Evolutionary conservation across 2,329 filamentous ascomycete species (phyloP).

Genomic region (Trichoderma koningiopsis): DNA sequence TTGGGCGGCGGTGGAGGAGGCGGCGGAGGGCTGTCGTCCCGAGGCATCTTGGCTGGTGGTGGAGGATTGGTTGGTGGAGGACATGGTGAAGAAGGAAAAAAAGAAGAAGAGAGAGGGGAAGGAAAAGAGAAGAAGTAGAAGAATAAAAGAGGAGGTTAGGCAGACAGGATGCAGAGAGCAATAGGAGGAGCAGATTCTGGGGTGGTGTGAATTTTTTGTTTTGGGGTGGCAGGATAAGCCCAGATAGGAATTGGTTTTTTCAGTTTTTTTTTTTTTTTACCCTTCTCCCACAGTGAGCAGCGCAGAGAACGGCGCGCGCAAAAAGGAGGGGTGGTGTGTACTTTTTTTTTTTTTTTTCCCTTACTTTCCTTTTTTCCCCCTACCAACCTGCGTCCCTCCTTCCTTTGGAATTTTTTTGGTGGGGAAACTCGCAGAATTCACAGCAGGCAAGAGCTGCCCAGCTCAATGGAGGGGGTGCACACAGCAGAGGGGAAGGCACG

Average conservation of each 20-base stretch:
- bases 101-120: conserved; percentile 32
- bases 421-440: conserved; percentile 4
- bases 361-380: neutral
- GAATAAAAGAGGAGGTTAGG: conserved; percentile 32
- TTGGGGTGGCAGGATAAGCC: conserved; percentile 25
- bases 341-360: conserved; percentile 7
- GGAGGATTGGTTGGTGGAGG: conserved; percentile 32
- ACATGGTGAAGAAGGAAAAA: conserved; percentile 41
- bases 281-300: neutral
- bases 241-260: conserved; percentile 10
- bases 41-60: conserved; percentile 56
- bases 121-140: conserved; percentile 34
- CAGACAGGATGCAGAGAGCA: conserved; percentile 26
- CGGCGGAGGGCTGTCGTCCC: conserved; percentile 64
- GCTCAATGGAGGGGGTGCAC: conserved; percentile 11
- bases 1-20: conserved; percentile 64
- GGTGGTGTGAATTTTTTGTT: conserved; percentile 27
- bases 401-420: conserved; percentile 1
- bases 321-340: conserved; percentile 14
- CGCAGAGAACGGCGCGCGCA: conserved; percentile 11
- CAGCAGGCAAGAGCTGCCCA: conserved; percentile 19
- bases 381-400: conserved; percentile 11
- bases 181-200: conserved; percentile 22
- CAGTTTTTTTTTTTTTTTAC: conserved; percentile 5
- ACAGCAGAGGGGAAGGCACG: conserved; percentile 19